Conservation (phyloP, 169 alveolate species). For the Amoebophrya sp. region DNA sequence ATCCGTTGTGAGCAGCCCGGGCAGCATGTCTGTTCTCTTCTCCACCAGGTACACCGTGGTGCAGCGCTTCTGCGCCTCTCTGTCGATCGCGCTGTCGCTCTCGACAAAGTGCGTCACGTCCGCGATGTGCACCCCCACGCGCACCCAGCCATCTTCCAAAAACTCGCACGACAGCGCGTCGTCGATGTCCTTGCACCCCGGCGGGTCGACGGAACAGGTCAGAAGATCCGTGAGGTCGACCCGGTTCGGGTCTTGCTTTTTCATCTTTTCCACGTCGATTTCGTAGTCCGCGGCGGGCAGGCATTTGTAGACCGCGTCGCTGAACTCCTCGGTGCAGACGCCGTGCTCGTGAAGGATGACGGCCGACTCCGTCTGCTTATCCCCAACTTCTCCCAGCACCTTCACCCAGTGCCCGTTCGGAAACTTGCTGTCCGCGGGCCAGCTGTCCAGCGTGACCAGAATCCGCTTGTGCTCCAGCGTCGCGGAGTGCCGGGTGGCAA, state of each 20-base stretch:
- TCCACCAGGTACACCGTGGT: constrained; percentile 81
- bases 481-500: constrained; percentile 41
- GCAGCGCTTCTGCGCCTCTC: constrained; percentile 83
- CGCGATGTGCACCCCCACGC: constrained; percentile 95
- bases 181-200: constrained; percentile 96
- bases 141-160: constrained; percentile 47
- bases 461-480: constrained; percentile 64
- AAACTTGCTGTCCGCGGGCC: constrained; percentile 55
- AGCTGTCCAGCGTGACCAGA: constrained; percentile 59
- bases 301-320: constrained; percentile 62
- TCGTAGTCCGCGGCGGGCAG: constrained; percentile 73
- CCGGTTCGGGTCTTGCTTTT: constrained; percentile 26
- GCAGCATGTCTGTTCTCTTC: constrained; percentile 93
- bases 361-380: constrained; percentile 61
- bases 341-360: constrained; percentile 52
- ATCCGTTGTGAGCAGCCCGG: constrained; percentile 54
- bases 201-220: constrained; percentile 95
- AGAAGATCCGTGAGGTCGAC: constrained; percentile 59
- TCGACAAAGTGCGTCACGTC: constrained; percentile 93
- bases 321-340: constrained; percentile 53
- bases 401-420: constrained; percentile 78
- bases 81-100: constrained; percentile 81
- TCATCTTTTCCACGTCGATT: constrained; percentile 51
- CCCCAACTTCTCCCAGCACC: constrained; percentile 68
- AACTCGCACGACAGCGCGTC: constrained; percentile 83